Percentiles rank a stretch among this genome's conserved stretches.
phyloP scores from a whole-genome alignment of 2,329 filamentous ascomycete genomes.

The Fusarium armeniacum region DNA sequence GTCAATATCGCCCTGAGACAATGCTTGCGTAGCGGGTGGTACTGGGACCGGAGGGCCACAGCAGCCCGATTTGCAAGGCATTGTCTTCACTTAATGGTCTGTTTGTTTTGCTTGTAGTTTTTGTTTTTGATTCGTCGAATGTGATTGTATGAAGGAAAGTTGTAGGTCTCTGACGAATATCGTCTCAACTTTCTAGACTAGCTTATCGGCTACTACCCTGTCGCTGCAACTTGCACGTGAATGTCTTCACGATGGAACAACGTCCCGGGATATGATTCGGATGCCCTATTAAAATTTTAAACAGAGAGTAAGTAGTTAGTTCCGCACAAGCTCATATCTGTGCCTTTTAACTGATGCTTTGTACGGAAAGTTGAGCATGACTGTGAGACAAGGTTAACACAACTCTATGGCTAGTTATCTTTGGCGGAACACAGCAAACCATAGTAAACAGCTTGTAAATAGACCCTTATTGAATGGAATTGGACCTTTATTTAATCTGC shows the following conservation, averaged over 20 bases:
- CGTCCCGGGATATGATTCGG: neutral
- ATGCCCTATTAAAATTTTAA: neutral
- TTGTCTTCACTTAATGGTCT: neutral
- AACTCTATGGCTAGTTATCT: too few species aligned
- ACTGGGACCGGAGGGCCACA: conserved; percentile 29
- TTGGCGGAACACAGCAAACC: neutral
- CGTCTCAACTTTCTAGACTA: neutral
- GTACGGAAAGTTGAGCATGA: neutral
- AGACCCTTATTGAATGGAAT: neutral
- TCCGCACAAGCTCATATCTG: neutral
- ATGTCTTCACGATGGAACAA: conserved; percentile 8
- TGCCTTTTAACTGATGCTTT: neutral
- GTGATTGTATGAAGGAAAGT: conserved; percentile 1
- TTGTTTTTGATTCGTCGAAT: neutral
- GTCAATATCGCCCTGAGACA: neutral
- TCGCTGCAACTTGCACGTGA: conserved; percentile 21
- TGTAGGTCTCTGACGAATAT: neutral
- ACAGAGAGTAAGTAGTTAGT: neutral
- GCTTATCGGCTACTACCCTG: conserved; percentile 12
- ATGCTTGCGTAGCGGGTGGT: neutral
- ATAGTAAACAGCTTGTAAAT: neutral
- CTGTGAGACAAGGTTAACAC: too few species aligned
- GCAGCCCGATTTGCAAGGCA: conserved; percentile 34
- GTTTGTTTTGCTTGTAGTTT: neutral
- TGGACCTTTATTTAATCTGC: neutral